Base-by-base conservation (phyloP, 1,284 basidiomycete species). In the Retiboletus flavoniger region DNA sequence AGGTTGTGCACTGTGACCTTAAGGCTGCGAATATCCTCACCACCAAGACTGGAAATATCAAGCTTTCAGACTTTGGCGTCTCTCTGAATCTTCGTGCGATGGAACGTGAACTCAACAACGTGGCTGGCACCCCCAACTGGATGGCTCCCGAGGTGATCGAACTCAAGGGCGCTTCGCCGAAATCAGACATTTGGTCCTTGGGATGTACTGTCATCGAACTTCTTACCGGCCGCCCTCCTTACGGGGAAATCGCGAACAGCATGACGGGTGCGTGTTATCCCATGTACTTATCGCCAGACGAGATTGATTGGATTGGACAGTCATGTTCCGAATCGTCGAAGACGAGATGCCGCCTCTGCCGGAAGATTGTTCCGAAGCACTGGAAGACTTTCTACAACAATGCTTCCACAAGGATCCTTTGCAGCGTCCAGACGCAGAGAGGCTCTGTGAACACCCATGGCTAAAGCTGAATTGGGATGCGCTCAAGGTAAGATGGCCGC, bases 11-110 rank as follows among this genome's bases (percentile, higher is more conserved):
- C 63, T 91, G 94, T 66, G 96, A 99, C 73, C 88, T 98, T 71
- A 99, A 99, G 74, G 95, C 96, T 2, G 96, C 97, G 53, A 99
- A 98, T 72, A 98, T 99, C 70, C 82, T 99, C 39, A 98, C 96
- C 49, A 98, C 97, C 55, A 93, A 94, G 75, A 93, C 89, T 54
- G 96, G 96, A 32, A 98, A 99, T 70, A 91, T 98, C 72, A 99
- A 99, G 75, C 81, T 99, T 11, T 95, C 96, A 32, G 96, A 99
- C 73, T 98, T 99, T 73, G 96, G 96, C 56, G 92, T 99, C 13
- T 98, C 95, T n/a, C 90, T 98, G 49, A 98, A 97, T 59, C 88
- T 99, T 73, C 92, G 96, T 63, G 96, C 95, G 0, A 87, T 98
- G 78, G 94, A 95, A 62, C 78, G 89, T 46, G 92, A 93, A 71